phyloP scores from a whole-genome alignment of 495 filamentous ascomycete genomes.

The Astrocystis sublimbata region DNA sequence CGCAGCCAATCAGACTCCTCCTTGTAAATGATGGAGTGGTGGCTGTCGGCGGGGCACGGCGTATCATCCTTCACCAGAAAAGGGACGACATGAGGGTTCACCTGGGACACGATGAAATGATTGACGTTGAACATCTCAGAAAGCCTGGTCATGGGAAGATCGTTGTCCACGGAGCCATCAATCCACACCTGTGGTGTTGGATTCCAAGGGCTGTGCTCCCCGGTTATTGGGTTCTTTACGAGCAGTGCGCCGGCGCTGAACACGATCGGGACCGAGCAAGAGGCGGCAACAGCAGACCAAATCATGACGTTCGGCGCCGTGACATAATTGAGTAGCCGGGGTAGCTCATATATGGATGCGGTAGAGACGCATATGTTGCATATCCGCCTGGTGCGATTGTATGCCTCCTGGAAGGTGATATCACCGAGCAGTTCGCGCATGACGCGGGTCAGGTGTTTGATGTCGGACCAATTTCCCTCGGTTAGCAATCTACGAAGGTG shows the following conservation, averaged over 20 bases:
- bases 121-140: constrained; percentile 98
- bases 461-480: constrained; percentile 80
- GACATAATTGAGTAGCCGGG: constrained; percentile 85
- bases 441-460: constrained; percentile 72
- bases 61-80: constrained; percentile 76
- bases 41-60: constrained; percentile 43
- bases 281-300: constrained; percentile 94
- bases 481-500: constrained; percentile 77
- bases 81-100: constrained; percentile 91
- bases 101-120: constrained; percentile 95
- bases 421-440: constrained; percentile 81
- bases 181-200: constrained; percentile 81
- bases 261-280: constrained; percentile 88
- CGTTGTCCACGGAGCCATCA: constrained; percentile 91
- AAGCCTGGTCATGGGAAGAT: constrained; percentile 87
- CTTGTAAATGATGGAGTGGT: constrained; percentile 39
- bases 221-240: constrained; percentile 83
- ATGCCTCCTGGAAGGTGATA: constrained; percentile 93
- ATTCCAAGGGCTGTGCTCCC: constrained; percentile 78
- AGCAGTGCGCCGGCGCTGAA: constrained; percentile 75
- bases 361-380: constrained; percentile 92
- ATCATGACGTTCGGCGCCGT: constrained; percentile 93
- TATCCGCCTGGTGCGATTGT: constrained; percentile 86
- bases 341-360: constrained; percentile 82
- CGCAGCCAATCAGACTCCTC: constrained; percentile 60